Base-by-base conservation (phyloP, 192 early-diverging fungal genomes). In the Gryganskiella cystojenkinii region DNA sequence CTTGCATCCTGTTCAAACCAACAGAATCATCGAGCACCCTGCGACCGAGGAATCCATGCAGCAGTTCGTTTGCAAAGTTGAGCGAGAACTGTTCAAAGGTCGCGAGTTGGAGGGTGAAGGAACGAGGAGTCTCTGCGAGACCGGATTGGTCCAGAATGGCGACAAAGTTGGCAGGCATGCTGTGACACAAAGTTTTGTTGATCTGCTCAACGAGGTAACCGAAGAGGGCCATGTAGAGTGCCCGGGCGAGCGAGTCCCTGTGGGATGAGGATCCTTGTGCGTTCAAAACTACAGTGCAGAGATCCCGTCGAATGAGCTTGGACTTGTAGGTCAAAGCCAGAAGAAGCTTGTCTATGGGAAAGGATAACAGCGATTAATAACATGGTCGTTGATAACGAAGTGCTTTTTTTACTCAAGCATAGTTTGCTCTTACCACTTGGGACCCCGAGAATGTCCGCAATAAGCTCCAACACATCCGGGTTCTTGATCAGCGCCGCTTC, bases 241-340 rank as follows among this genome's bases (percentile, higher is more conserved):
- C 83, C 53, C 86, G 85, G 3, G 95, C 91, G 3, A 99, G 83
- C 3, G 86, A 80, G 65, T 99, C 95, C 28, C 95, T 90, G 76
- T 97, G 95, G 49, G 85, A 81, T 14, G 67, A 54, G 0, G 97
- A 96, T 31, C 89, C 90, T 22, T 89, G 89, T 15, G 89, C 83
- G 67, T 95, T 92, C 56, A 99, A 81, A 54, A 95, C 93, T n/a
- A 95, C 92, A 15, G 94, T 96, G 81, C 93, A 96, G 19, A 97
- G 81, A 62, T 97, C 95, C 57, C 88, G 82, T 15, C 89, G 84
- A 28, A 99, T 94, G 14, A 93, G 72, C 80, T 92, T 92, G 9
- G 93, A 90, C 78, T 93, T 90, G 79, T 93, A 94, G 34, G 91
- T 91, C 42, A 99, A 83, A 3, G 91, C 85, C 7, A 84, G 83